These are phyloP conservation scores for Blumeria graminis DNA, from an alignment of 2,329 filamentous ascomycete species.

Conservation along the genomic window DNA sequence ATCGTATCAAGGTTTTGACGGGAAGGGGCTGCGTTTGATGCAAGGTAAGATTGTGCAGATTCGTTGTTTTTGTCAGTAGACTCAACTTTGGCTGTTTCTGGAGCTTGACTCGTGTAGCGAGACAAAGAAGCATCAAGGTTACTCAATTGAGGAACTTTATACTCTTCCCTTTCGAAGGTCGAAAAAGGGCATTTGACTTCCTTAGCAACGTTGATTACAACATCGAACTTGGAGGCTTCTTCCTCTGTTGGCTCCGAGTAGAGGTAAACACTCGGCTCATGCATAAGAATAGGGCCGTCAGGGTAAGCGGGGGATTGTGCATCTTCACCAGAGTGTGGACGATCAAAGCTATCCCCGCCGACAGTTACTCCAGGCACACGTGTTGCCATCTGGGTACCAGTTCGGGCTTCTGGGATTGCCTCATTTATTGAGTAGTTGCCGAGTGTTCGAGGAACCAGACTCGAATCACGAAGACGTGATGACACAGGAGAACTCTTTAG, in stretches of 20 bases:
- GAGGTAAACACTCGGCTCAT: slow-evolving; percentile 51
- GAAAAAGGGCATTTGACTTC: slow-evolving; percentile 57
- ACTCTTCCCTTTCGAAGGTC: neutral
- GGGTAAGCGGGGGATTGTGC: slow-evolving; percentile 66
- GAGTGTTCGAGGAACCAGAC: slow-evolving; percentile 9
- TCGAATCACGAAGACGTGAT: slow-evolving; percentile 14
- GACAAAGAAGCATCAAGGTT: too few relatives aligned
- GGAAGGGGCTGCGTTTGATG: slow-evolving; percentile 24
- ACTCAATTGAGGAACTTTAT: too few relatives aligned
- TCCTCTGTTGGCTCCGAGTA: slow-evolving; percentile 61
- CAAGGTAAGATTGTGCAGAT: neutral
- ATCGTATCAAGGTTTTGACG: slow-evolving; percentile 21
- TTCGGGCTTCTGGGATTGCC: slow-evolving; percentile 24
- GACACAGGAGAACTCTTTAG: slow-evolving; percentile 19
- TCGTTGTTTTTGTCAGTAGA: neutral
- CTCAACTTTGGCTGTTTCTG: neutral
- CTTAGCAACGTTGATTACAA: slow-evolving; percentile 64
- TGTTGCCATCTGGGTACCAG: slow-evolving; percentile 36
- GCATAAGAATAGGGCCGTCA: slow-evolving; percentile 60
- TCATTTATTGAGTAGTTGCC: slow-evolving; percentile 7
- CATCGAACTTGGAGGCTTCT: slow-evolving; percentile 54
- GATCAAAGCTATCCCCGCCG: slow-evolving; percentile 36
- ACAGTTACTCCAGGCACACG: slow-evolving; percentile 23
- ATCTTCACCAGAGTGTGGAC: slow-evolving; percentile 51
- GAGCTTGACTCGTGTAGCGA: neutral